Evolutionary conservation across 805 yeast genomes (phyloP).

Genomic region (Wilhelminamyces savonicus): DNA sequence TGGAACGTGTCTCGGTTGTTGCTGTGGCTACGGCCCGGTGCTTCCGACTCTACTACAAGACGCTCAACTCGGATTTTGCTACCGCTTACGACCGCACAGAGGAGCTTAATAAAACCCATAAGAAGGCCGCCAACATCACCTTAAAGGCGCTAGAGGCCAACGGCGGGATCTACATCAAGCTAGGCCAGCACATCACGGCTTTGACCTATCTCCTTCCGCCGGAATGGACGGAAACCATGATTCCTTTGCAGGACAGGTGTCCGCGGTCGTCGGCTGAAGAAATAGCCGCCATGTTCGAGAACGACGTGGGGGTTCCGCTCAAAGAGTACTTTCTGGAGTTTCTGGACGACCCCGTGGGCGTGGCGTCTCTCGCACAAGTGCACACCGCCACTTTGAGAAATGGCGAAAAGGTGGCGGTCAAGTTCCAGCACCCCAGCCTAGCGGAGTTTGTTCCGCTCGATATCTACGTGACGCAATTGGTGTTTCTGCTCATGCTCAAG

Average conservation of each 20-base stretch:
- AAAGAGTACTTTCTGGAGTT: conserved; percentile 64
- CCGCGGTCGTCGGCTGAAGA: conserved; percentile 73
- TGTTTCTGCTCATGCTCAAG: conserved; percentile 64
- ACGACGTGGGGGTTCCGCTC: conserved; percentile 58
- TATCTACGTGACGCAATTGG: conserved; percentile 67
- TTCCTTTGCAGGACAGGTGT: conserved; percentile 85
- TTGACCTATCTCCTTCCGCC: conserved; percentile 83
- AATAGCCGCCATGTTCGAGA: conserved; percentile 56
- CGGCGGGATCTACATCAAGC: conserved; percentile 89
- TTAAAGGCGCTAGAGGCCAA: conserved; percentile 72
- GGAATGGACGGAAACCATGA: conserved; percentile 96
- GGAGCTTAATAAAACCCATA: conserved; percentile 64
- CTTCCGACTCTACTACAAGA: conserved; percentile 59
- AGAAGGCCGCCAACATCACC: conserved; percentile 71
- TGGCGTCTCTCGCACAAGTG: conserved; percentile 95
- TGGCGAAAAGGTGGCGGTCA: conserved; percentile 82
- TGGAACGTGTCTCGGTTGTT: conserved; percentile 56
- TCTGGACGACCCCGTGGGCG: conserved; percentile 77
- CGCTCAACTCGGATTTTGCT: conserved; percentile 41
- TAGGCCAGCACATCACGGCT: conserved; percentile 93
- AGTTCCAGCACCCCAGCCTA: conserved; percentile 87
- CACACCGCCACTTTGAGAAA: conserved; percentile 65
- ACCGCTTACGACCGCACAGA: conserved; percentile 36
- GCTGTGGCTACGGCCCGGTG: conserved; percentile 67
- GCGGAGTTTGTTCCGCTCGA: conserved; percentile 88